Evolutionary conservation across 116 monocot species (phyloP).

Genomic region (Zostera marina): DNA sequence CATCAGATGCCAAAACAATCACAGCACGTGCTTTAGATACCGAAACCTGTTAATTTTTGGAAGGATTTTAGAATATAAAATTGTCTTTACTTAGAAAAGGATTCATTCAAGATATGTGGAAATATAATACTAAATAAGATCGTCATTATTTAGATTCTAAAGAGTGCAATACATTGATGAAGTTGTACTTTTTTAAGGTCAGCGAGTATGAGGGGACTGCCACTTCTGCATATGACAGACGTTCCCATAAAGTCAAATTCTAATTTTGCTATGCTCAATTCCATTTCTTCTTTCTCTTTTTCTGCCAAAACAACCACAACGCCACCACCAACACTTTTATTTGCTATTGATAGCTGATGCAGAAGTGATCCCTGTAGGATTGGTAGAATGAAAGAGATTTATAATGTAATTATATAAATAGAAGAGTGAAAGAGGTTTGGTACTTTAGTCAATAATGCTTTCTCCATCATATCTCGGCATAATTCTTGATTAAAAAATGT

Average conservation of each 20-base stretch:
- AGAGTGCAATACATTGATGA: not conserved
- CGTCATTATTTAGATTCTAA: not conserved
- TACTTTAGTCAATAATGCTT: not conserved
- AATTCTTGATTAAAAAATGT: not conserved
- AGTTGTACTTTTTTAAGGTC: constrained; percentile 71
- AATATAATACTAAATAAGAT: no score
- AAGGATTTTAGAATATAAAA: not conserved
- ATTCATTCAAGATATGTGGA: no score
- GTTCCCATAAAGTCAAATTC: constrained; percentile 98
- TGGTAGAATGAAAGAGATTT: not conserved
- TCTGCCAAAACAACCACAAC: constrained; percentile 83
- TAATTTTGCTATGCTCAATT: constrained; percentile 78
- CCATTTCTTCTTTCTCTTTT: constrained; percentile 94
- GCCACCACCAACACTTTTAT: constrained; percentile 82
- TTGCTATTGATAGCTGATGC: constrained; percentile 85
- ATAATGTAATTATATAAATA: not conserved
- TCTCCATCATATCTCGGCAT: not conserved
- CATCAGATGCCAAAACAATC: constrained; percentile 83
- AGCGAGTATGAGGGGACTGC: constrained; percentile 86
- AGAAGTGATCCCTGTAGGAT: constrained; percentile 57
- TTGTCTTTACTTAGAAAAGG: no score
- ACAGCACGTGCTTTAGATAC: constrained; percentile 92
- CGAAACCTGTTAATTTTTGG: constrained; percentile 46
- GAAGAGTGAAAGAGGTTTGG: not conserved
- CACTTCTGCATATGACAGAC: constrained; percentile 90